Evolutionary conservation across 2,329 filamentous ascomycete genomes (phyloP), one percentile per base, ranked within the genome.

Genomic region (Cladosporium sp.): DNA sequence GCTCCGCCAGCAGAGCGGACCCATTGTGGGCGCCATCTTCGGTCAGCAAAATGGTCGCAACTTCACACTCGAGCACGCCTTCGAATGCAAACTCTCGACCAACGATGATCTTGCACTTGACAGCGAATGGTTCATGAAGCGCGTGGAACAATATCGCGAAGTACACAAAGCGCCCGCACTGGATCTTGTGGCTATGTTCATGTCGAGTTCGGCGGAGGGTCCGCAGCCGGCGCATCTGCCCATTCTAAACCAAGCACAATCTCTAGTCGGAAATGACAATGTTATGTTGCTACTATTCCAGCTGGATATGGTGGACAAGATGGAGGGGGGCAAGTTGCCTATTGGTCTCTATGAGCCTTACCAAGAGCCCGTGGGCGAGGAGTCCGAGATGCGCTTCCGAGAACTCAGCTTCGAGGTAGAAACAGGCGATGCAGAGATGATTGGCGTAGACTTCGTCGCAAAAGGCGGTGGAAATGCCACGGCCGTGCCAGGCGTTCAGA

Each of bases 391-490:
- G 60, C 88, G 84, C 67, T 97, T 97, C 74, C 84, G 87, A 59
- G 88, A 95, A 69, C 75, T 97, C 9, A 84, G 88, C 1, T 97
- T 94, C 72, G 88, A 88, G 0, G 86, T 97, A 1, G 94, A 97
- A 75, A 96, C 92, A 0, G 91, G 90, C 9, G 92, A 97, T 72
- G 92, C 92, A 1, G 94, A 99, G 74, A 97, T 97, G 91, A 97
- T 99, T 64, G 89, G 90, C 65, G 90, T 99, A 68, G 91, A 97
- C 73, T 96, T 92, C 64, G 88, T 99, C 19, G 92, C 93, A 0
- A 86, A 87, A 53, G 90, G 89, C 37, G 89, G 89, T 47, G 90
- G 89, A 48, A 93, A 90, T 67, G 92, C 91, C 22, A 86, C 88
- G 10, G 84, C 84, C 32, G 77, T 84, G 22, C 58, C 58, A 17